phyloP scores from a whole-genome alignment of 179 eudicot genomes.

The Vitellaria paradoxa region DNA sequence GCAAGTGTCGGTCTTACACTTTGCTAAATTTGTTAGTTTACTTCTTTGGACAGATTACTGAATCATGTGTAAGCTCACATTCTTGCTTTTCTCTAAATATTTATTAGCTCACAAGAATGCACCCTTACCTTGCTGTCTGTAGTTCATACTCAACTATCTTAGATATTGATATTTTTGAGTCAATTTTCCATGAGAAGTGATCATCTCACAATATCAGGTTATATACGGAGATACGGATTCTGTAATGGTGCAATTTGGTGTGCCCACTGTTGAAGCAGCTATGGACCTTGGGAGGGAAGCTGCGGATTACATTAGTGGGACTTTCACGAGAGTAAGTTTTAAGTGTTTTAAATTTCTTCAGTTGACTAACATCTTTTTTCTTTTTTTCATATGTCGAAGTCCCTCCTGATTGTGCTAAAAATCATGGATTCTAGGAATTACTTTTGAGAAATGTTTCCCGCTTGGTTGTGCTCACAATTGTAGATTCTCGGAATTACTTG shows the following conservation, averaged over 20 bases:
- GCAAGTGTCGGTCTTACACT: neutral
- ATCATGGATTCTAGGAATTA: neutral
- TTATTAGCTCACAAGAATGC: neutral
- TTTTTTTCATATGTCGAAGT: neutral
- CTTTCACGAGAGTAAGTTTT: slow-evolving; percentile 69
- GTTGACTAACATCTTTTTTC: neutral
- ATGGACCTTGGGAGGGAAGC: slow-evolving; percentile 97
- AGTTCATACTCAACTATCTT: neutral
- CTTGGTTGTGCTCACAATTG: too few species aligned
- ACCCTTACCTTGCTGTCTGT: neutral
- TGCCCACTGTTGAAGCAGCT: slow-evolving; percentile 75
- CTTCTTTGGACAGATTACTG: neutral
- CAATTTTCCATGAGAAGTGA: slow-evolving; percentile 5
- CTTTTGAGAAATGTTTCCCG: neutral
- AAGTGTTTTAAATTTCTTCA: neutral
- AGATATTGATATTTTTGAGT: neutral
- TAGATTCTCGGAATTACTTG: too few species aligned
- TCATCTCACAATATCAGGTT: slow-evolving; percentile 46
- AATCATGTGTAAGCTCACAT: neutral
- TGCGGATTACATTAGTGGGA: slow-evolving; percentile 87
- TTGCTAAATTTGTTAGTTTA: neutral
- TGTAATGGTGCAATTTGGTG: slow-evolving; percentile 98
- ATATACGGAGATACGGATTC: slow-evolving; percentile 99
- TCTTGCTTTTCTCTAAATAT: neutral
- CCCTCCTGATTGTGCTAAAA: neutral